phyloP scores from a whole-genome alignment of 495 filamentous ascomycete species.

The Hypoxylon fragiforme region DNA sequence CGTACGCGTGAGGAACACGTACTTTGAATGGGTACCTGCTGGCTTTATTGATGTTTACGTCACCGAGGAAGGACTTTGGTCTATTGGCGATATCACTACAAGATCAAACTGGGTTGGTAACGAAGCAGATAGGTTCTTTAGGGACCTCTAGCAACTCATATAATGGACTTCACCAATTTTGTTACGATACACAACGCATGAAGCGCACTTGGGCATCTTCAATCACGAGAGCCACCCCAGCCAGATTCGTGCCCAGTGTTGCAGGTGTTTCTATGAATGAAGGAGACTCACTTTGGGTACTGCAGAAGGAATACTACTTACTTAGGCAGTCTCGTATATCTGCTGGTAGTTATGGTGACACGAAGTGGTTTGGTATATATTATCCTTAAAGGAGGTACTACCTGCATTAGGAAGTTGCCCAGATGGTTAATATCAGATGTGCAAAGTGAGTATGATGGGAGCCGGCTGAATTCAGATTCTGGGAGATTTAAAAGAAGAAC shows the following conservation, averaged over 20 bases:
- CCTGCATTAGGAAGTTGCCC: slow-evolving; percentile 20
- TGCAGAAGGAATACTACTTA: too few relatives aligned
- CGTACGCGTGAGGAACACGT: slow-evolving; percentile 56
- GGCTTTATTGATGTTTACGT: slow-evolving; percentile 58
- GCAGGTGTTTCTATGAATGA: too few relatives aligned
- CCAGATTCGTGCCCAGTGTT: too few relatives aligned
- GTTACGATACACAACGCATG: too few relatives aligned
- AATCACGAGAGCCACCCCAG: too few relatives aligned
- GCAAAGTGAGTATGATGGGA: slow-evolving; percentile 4
- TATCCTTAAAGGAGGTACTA: slow-evolving; percentile 6
- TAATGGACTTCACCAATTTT: not conserved
- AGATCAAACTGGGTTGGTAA: slow-evolving; percentile 34
- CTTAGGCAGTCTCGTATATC: too few relatives aligned
- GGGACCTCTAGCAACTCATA: slow-evolving; percentile 26
- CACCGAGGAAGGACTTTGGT: slow-evolving; percentile 54
- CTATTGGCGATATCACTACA: slow-evolving; percentile 33
- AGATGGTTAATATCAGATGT: not conserved
- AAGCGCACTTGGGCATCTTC: too few relatives aligned
- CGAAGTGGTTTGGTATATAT: too few relatives aligned
- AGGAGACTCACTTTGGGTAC: too few relatives aligned
- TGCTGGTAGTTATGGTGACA: too few relatives aligned
- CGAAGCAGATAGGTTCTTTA: slow-evolving; percentile 40
- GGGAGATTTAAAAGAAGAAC: not conserved
- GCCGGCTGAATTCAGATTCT: not conserved
- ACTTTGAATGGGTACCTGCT: slow-evolving; percentile 68